Conservation (phyloP, 345 rosid genomes). For the Heritiera fomes region DNA sequence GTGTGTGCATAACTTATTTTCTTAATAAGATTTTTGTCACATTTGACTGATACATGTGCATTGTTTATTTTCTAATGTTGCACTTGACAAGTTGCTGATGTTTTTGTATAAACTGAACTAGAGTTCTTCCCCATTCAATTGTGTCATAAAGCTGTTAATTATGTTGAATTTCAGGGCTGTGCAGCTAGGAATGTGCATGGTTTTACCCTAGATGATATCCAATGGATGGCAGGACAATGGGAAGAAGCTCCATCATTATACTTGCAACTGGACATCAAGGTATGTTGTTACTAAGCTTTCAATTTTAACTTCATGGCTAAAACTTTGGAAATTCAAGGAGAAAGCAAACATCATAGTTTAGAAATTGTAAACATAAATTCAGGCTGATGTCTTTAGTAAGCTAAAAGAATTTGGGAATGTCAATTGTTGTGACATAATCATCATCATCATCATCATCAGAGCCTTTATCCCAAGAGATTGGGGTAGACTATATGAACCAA, state of each 20-base stretch:
- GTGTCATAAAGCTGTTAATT: slow-evolving; percentile 20
- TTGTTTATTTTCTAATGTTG: slow-evolving; percentile 15
- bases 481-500: too few species aligned
- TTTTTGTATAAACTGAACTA: slow-evolving; percentile 11
- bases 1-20: slow-evolving; percentile 23
- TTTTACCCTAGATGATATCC: slow-evolving; percentile 73
- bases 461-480: too few species aligned
- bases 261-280: slow-evolving; percentile 80
- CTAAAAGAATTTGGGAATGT: slow-evolving; percentile 10
- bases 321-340: slow-evolving; percentile 11
- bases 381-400: background rate
- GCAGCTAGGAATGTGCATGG: slow-evolving; percentile 95
- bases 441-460: too few species aligned
- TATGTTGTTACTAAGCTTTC: slow-evolving; percentile 24
- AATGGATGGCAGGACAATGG: slow-evolving; percentile 80
- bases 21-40: slow-evolving; percentile 3
- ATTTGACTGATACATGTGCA: background rate
- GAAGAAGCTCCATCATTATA: slow-evolving; percentile 84
- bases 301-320: slow-evolving; percentile 4
- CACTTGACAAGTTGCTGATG: slow-evolving; percentile 2
- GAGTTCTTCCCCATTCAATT: slow-evolving; percentile 11
- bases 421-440: too few species aligned
- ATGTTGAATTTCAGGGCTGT: slow-evolving; percentile 69
- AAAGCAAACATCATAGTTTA: slow-evolving; percentile 10
- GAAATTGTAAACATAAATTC: background rate